Base-by-base conservation (phyloP, 208 protist genomes). In the Crithidia expoeki region DNA sequence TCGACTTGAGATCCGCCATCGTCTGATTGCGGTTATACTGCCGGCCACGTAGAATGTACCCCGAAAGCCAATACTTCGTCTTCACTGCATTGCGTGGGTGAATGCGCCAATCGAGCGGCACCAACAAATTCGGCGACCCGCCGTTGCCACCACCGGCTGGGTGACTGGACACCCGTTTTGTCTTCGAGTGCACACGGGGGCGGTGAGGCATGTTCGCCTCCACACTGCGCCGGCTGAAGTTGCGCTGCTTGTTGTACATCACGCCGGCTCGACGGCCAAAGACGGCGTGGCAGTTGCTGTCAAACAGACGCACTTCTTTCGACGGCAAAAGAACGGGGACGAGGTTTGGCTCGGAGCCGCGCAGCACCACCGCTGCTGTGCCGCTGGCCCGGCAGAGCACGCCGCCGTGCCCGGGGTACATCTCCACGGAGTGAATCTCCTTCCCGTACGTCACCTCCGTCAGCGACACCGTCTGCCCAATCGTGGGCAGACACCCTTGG, bases 61-160 rank as follows among this genome's bases (percentile, higher is more conserved):
- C 93, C 1, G 93, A 97, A 12, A 97, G 89, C 93, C 93, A 97
- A 65, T 94, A 95, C 83, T 97, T 97, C 32, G 90, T 88, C 75
- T 94, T 94, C n/a, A 94, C 92, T 25, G 68, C 77, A 72, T 94
- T 97, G 14, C 88, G 79, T 21, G 89, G 93, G 66, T 97, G 89
- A 40, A 94, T 82, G 62, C 90, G 88, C 90, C 93, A 95, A 72
- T 97, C 90, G 6, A 97, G 84, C n/a, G 90, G 90, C n/a, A 94
- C 85, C 12, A 97, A 62, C 52, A 97, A 71, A 79, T 95, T 94
- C 9, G 89, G 70, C 16, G 86, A 92, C 9, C 83, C 87, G 27
- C 89, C 93, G 68, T 97, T 97, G 46, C 93, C 93, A 52, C 90
- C 90, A 62, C 93, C 93, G 12, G 90, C 93, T 32, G 93, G 93